phyloP scores from a whole-genome alignment of 768 basidiomycete genomes.

The Mycena galericulata region DNA sequence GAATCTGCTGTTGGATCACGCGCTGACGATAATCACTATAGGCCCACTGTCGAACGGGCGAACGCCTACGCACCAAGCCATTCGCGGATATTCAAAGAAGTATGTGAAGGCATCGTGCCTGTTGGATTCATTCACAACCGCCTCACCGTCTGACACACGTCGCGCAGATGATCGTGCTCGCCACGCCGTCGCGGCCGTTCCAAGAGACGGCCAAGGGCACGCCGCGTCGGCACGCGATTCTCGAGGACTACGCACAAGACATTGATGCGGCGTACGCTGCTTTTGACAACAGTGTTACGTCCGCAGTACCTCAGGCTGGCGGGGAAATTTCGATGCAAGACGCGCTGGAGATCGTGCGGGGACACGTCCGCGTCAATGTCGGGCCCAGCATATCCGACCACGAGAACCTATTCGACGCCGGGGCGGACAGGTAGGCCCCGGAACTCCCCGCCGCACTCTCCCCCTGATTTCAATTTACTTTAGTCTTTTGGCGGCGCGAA shows the following conservation, averaged over 20 bases:
- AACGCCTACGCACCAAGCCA: slow-evolving; percentile 58
- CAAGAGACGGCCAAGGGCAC: slow-evolving; percentile 56
- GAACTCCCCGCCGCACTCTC: too few relatives aligned
- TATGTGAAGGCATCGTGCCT: slow-evolving; percentile 24
- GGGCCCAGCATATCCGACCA: slow-evolving; percentile 8
- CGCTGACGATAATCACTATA: slow-evolving; percentile 23
- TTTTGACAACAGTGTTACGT: neutral
- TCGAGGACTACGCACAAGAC: slow-evolving; percentile 11
- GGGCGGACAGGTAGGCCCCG: neutral
- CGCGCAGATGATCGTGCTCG: slow-evolving; percentile 56
- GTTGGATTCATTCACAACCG: neutral
- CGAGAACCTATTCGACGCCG: slow-evolving; percentile 13
- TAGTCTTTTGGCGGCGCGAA: slow-evolving; percentile 13
- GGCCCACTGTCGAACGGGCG: slow-evolving; percentile 54
- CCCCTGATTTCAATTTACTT: neutral
- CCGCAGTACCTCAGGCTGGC: neutral
- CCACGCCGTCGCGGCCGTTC: slow-evolving; percentile 55
- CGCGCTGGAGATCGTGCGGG: slow-evolving; percentile 13
- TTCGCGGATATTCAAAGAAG: slow-evolving; percentile 58
- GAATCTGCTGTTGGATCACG: slow-evolving; percentile 2
- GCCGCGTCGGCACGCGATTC: slow-evolving; percentile 30
- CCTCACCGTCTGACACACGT: neutral
- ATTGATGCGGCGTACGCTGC: slow-evolving; percentile 5
- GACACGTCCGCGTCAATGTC: slow-evolving; percentile 2
- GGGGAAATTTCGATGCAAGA: neutral